These are phyloP conservation scores for Mycosarcoma maydis DNA, from an alignment of 1,284 basidiomycete genomes.

Conservation along the genomic window DNA sequence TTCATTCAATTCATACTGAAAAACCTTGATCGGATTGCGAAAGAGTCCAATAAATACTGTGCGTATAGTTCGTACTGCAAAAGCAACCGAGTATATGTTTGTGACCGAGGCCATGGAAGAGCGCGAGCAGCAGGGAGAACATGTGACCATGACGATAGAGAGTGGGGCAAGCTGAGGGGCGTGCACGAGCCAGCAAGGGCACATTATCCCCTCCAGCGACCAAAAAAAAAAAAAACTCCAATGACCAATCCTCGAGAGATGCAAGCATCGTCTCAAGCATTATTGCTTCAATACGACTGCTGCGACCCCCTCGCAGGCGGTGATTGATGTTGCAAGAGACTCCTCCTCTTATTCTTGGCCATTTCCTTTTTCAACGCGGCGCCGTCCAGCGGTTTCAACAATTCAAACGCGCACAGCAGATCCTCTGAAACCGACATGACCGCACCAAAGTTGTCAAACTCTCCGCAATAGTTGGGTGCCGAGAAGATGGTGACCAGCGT, in stretches of 20 bases:
- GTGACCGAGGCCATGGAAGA: too few species aligned
- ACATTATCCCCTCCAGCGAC: too few species aligned
- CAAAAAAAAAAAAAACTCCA: too few species aligned
- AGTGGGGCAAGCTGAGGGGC: neutral
- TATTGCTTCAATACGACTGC: constrained; percentile 34
- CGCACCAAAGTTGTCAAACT: constrained; percentile 93
- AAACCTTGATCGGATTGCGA: too few species aligned
- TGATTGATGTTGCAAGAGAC: constrained; percentile 63
- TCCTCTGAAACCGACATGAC: constrained; percentile 91
- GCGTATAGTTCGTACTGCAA: too few species aligned
- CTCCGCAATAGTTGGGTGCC: constrained; percentile 91
- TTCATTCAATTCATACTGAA: too few species aligned
- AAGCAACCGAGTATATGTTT: too few species aligned
- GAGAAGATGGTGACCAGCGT: constrained; percentile 98
- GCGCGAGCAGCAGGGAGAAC: neutral
- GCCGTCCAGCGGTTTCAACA: constrained; percentile 91
- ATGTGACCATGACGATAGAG: constrained; percentile 5
- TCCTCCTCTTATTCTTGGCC: constrained; percentile 98
- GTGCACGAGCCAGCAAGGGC: neutral
- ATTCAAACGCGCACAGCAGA: constrained; percentile 94
- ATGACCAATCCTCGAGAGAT: too few species aligned
- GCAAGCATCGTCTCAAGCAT: too few species aligned
- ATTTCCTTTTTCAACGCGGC: constrained; percentile 97
- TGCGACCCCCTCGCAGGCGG: constrained; percentile 25
- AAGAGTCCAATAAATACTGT: too few species aligned